Evolutionary conservation across 2,329 filamentous ascomycete species (phyloP), one percentile per base, ranked within the genome.

Genomic region (Aspergillus quadricinctus): DNA sequence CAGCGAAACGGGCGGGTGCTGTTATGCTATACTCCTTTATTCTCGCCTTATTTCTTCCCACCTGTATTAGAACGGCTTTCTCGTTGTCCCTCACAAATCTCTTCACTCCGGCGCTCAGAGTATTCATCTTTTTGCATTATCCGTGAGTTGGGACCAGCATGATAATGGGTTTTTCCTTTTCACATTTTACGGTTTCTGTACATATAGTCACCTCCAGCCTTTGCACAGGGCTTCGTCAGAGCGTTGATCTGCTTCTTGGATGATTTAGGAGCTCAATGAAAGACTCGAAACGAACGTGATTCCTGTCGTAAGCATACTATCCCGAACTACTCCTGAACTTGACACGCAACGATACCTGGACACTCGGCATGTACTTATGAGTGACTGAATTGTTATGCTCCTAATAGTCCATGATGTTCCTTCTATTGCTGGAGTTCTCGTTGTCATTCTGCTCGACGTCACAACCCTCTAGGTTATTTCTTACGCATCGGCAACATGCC

Each of bases 101-200:
- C 74, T 70, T 75, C 73, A 72, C 74, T 76, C 74, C 67, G 74
- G 74, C 74, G 74, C 72, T 72, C 65, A 66, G 68, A 72, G 68
- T 67, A 72, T 74, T 14, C 64, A 61, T 61, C 66, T 64, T 68
- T 67, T 71, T 66, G 72, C 73, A 75, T 75, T 71, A 64, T 70
- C 68, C 67, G 69, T 72, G 68, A 67, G 66, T 69, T 70, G 64
- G 71, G 69, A 69, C 68, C 64, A 70, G 69, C 71, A 73, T 75
- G 72, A 68, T 69, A 66, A 69, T 71, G 67, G 72, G 66, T 70
- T 71, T 68, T 67, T 69, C 66, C 66, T 64, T 66, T 65, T 67
- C 67, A 62, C 64, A 69, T 67, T 55, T 66, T 66, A 52, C 31
- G 31, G 31, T 37, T 68, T 61, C 64, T 74, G 66, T 77, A 76